A percentile compares a stretch with the other conserved stretches of the same genome.
Conservation (phyloP, 139 green algal genomes). For the Micromonas commoda region DNA sequence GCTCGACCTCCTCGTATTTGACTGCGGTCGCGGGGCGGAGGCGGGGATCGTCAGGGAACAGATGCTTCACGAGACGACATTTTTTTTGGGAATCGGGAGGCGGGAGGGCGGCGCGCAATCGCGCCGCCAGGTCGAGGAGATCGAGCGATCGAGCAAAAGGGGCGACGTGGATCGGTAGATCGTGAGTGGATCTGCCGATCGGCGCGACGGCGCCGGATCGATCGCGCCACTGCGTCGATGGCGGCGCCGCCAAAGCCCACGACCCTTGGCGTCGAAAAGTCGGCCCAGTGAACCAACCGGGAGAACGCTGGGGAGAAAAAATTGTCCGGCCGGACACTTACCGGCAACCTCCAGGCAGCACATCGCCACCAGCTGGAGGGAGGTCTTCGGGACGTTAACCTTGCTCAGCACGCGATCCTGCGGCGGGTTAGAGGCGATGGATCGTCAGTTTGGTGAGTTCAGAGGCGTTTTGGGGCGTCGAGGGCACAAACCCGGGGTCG, state of each 20-base stretch:
- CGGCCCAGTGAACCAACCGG: neutral
- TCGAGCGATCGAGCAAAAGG: too few relatives aligned
- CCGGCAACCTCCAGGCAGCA: conserved; percentile 23
- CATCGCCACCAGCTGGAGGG: conserved; percentile 25
- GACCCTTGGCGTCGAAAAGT: too few relatives aligned
- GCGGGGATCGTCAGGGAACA: too few relatives aligned
- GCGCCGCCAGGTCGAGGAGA: too few relatives aligned
- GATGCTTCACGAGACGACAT: too few relatives aligned
- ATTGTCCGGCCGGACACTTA: neutral
- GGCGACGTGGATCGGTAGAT: too few relatives aligned
- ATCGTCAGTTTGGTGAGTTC: neutral
- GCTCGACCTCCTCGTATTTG: conserved; percentile 26
- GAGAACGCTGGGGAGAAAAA: neutral
- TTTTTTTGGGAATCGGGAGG: too few relatives aligned
- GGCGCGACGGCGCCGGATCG: too few relatives aligned
- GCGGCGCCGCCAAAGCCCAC: too few relatives aligned
- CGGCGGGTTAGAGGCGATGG: neutral
- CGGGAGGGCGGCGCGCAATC: too few relatives aligned
- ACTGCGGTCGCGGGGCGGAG: neutral
- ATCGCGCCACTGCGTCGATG: too few relatives aligned
- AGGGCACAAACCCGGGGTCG: neutral
- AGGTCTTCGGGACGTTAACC: conserved; percentile 23
- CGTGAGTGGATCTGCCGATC: too few relatives aligned
- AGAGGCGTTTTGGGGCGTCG: neutral
- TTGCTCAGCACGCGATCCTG: conserved; percentile 24